These are phyloP conservation scores for Erodium moschatum DNA, from an alignment of 441 rosid genomes.

Conservation along the genomic window DNA sequence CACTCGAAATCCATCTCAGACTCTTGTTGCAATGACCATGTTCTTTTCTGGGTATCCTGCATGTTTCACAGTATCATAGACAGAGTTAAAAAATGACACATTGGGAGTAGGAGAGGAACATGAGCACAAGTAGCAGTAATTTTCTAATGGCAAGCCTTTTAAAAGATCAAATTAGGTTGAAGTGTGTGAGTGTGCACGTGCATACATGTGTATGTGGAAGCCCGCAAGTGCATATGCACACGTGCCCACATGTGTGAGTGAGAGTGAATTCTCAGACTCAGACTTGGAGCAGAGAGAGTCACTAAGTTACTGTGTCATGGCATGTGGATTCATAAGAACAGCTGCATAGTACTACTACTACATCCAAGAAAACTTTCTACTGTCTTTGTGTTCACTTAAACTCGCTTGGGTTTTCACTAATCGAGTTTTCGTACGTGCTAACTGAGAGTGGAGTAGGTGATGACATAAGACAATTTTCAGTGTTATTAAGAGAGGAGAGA, in stretches of 20 bases:
- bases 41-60: slow-evolving; percentile 5
- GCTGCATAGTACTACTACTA: slow-evolving; percentile 17
- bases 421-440: not conserved
- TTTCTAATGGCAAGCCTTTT: slow-evolving; percentile 15
- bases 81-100: not conserved
- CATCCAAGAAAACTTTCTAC: slow-evolving; percentile 21
- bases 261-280: slow-evolving; percentile 21
- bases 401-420: not conserved
- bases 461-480: not conserved
- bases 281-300: slow-evolving; percentile 9
- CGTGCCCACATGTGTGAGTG: slow-evolving; percentile 66
- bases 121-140: slow-evolving; percentile 10
- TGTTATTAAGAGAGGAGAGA: slow-evolving; percentile 4
- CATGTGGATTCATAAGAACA: slow-evolving; percentile 45
- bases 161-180: slow-evolving; percentile 34
- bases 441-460: not conserved
- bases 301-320: slow-evolving; percentile 13
- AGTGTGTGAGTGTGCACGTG: slow-evolving; percentile 65
- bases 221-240: slow-evolving; percentile 46
- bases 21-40: not conserved
- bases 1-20: not conserved
- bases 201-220: slow-evolving; percentile 72
- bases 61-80: not conserved
- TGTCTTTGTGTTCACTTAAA: slow-evolving; percentile 18
- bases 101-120: slow-evolving; percentile 24